Conservation (phyloP, 768 basidiomycete species). For the Daedaleopsis nitida region DNA sequence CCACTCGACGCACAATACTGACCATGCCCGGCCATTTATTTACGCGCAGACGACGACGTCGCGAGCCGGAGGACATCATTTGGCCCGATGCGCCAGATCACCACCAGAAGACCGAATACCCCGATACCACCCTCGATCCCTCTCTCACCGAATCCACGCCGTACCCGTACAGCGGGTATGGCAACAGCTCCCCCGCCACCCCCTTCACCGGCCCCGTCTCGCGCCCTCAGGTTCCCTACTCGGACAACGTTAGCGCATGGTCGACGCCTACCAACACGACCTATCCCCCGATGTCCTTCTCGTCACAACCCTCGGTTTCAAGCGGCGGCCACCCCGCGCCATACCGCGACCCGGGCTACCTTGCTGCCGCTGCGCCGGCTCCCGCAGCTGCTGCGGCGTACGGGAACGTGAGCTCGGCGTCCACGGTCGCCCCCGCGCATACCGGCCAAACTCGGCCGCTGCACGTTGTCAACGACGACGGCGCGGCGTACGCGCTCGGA, state of each 20-base stretch:
- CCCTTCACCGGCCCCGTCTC: slow-evolving; percentile 1
- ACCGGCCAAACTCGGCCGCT: slow-evolving; percentile 5
- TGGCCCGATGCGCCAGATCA: slow-evolving; percentile 3
- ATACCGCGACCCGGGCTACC: neutral
- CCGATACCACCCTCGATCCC: slow-evolving; percentile 6
- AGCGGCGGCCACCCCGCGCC: neutral
- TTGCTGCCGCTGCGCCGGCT: too few relatives aligned
- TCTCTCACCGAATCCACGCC: slow-evolving; percentile 3
- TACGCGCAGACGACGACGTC: slow-evolving; percentile 10
- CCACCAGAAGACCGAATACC: neutral
- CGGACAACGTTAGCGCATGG: neutral
- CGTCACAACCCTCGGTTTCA: neutral
- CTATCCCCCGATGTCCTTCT: neutral
- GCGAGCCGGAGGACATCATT: slow-evolving; percentile 22
- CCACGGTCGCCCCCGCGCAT: neutral
- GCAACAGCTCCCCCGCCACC: slow-evolving; percentile 2
- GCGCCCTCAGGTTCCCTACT: neutral
- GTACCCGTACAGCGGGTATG: slow-evolving; percentile 8
- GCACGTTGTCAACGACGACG: slow-evolving; percentile 11
- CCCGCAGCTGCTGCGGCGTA: neutral
- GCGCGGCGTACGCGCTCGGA: neutral
- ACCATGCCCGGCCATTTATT: neutral
- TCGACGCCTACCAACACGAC: neutral
- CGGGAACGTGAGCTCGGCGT: neutral
- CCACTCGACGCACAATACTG: neutral